These are phyloP conservation scores for Phytophthora cactorum DNA, from an alignment of 352 stramenopile genomes.

Conservation along the genomic window DNA sequence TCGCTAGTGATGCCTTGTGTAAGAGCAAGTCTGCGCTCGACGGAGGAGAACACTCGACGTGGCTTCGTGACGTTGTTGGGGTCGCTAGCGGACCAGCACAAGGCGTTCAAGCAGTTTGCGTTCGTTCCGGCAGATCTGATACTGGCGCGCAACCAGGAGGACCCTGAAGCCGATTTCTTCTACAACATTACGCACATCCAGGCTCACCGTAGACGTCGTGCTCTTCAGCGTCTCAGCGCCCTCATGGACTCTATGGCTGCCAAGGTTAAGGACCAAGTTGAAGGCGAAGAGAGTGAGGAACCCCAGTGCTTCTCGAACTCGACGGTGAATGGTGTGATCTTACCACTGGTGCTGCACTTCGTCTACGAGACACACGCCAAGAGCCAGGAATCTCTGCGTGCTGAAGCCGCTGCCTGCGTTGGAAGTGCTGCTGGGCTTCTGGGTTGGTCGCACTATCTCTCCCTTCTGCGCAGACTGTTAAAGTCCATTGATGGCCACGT, in stretches of 20 bases:
- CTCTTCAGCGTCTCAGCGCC: conserved; percentile 90
- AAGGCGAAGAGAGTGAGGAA: conserved; percentile 24
- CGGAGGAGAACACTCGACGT: conserved; percentile 76
- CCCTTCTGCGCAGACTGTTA: conserved; percentile 91
- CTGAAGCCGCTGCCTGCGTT: conserved; percentile 94
- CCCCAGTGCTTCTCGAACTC: conserved; percentile 78
- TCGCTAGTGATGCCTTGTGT: conserved; percentile 91
- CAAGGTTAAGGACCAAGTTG: conserved; percentile 30
- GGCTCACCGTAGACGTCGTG: conserved; percentile 93
- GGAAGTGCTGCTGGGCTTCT: conserved; percentile 92
- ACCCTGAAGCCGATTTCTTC: conserved; percentile 98
- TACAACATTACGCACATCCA: conserved; percentile 99
- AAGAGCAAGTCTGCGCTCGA: conserved; percentile 80
- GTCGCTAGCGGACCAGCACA: conserved; percentile 62
- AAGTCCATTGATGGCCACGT: conserved; percentile 92
- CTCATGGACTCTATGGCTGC: conserved; percentile 84
- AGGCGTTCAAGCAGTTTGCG: conserved; percentile 42
- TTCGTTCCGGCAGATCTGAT: conserved; percentile 78
- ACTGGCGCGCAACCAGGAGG: conserved; percentile 77
- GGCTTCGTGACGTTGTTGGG: conserved; percentile 88
- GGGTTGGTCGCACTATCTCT: conserved; percentile 97
- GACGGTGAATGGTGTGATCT: conserved; percentile 93
- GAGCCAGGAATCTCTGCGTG: conserved; percentile 91
- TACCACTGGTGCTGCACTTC: conserved; percentile 96
- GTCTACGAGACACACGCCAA: conserved; percentile 96